A percentile compares a stretch with the other conserved stretches of the same genome.
Evolutionary conservation across 805 yeast genomes (phyloP).

Genomic region (Starmerella geochares): DNA sequence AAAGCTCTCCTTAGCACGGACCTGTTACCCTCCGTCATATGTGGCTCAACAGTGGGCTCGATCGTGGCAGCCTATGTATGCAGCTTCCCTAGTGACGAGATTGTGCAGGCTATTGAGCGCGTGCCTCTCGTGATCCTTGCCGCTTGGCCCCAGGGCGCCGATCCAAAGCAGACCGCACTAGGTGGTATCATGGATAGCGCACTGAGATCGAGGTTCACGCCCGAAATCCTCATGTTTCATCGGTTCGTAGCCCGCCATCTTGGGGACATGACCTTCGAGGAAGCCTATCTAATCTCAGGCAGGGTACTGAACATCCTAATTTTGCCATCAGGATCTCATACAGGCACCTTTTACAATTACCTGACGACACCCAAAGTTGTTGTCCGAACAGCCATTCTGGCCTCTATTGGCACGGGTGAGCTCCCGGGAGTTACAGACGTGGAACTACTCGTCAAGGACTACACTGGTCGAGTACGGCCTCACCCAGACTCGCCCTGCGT

Average conservation of each 20-base stretch:
- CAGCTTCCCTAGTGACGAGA: conserved; percentile 55
- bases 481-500: conserved; percentile 26
- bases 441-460: conserved; percentile 47
- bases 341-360: conserved; percentile 48
- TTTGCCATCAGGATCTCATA: conserved; percentile 56
- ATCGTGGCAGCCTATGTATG: conserved; percentile 82
- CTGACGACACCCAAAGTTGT: conserved; percentile 82
- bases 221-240: conserved; percentile 69
- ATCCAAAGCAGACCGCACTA: conserved; percentile 14
- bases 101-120: conserved; percentile 36
- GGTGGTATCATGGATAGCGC: conserved; percentile 61
- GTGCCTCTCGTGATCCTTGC: conserved; percentile 22
- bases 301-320: conserved; percentile 74
- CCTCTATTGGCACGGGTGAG: conserved; percentile 51
- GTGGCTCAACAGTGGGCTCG: conserved; percentile 92
- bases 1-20: conserved; percentile 68
- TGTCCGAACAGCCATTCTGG: conserved; percentile 72
- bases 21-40: conserved; percentile 70
- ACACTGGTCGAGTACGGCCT: conserved; percentile 37
- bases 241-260: conserved; percentile 65
- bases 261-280: conserved; percentile 85
- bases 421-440: conserved; percentile 47
- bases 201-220: conserved; percentile 70
- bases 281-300: conserved; percentile 71
- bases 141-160: conserved; percentile 2